Conservation (phyloP, 345 rosid species). For the Rhizophora mangle region DNA sequence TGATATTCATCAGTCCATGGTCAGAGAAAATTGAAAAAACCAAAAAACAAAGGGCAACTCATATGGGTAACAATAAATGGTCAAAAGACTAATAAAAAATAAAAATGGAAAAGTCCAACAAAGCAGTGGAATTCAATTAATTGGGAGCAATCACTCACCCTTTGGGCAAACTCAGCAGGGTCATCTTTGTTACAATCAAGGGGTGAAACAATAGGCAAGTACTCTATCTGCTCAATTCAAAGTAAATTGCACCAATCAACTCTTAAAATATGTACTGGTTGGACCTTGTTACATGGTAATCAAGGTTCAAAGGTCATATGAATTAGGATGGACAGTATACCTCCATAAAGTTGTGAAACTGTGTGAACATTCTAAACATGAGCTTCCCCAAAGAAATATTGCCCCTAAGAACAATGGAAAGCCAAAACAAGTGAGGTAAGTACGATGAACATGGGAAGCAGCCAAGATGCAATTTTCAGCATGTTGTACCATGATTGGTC, state of each 20-base stretch:
- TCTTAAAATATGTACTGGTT: neutral
- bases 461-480: neutral
- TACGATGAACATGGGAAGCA: conserved; percentile 9
- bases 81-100: neutral
- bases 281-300: neutral
- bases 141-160: conserved; percentile 48
- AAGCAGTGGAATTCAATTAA: neutral
- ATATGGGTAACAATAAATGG: neutral
- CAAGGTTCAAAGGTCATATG: conserved; percentile 3
- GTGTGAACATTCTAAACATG: conserved; percentile 96
- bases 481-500: conserved; percentile 89
- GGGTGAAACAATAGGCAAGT: conserved; percentile 77
- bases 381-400: conserved; percentile 67
- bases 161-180: conserved; percentile 64
- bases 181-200: conserved; percentile 60
- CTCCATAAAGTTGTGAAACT: conserved; percentile 99
- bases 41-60: conserved; percentile 1
- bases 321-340: conserved; percentile 29
- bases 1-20: conserved; percentile 22
- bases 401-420: conserved; percentile 50
- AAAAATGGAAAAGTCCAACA: neutral
- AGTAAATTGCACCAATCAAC: conserved; percentile 11
- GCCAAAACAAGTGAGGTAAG: conserved; percentile 3
- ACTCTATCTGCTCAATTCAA: conserved; percentile 61
- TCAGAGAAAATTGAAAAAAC: conserved; percentile 4